Conservation (phyloP, 2,329 filamentous ascomycete species). For the Phyllosticta ampelicida region DNA sequence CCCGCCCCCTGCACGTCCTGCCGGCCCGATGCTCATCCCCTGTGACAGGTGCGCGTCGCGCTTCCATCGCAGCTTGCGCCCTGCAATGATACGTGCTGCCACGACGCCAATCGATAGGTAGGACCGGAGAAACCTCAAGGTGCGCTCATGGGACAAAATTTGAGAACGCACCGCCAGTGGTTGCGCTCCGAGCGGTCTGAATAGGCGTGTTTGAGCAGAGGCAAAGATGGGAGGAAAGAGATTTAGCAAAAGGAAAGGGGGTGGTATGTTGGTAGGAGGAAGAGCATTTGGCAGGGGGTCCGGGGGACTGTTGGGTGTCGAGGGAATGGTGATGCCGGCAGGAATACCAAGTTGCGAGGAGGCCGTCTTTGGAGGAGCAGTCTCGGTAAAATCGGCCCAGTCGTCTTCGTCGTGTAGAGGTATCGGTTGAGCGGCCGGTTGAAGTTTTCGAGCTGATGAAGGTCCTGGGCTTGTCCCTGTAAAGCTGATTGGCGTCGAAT, state of each 20-base stretch:
- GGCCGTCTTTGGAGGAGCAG: slow-evolving; percentile 10
- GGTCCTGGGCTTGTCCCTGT: neutral
- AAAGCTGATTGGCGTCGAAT: slow-evolving; percentile 10
- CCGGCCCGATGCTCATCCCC: slow-evolving; percentile 73
- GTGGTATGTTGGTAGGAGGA: slow-evolving; percentile 79
- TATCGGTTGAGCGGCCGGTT: neutral
- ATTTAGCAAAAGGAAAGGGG: slow-evolving; percentile 71
- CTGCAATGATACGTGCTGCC: slow-evolving; percentile 70
- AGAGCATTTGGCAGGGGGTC: slow-evolving; percentile 21
- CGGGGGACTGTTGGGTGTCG: slow-evolving; percentile 6
- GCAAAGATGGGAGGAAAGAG: slow-evolving; percentile 63
- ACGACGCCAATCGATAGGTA: slow-evolving; percentile 56
- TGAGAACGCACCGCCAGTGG: slow-evolving; percentile 48
- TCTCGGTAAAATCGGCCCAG: slow-evolving; percentile 27
- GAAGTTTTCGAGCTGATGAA: neutral
- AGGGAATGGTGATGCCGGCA: neutral
- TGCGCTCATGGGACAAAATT: slow-evolving; percentile 52
- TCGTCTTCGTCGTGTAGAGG: slow-evolving; percentile 17
- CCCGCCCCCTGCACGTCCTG: slow-evolving; percentile 60
- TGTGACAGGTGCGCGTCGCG: slow-evolving; percentile 75
- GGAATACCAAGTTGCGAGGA: neutral
- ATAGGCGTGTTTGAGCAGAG: slow-evolving; percentile 52
- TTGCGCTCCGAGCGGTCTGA: slow-evolving; percentile 53
- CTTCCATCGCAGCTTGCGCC: slow-evolving; percentile 81
- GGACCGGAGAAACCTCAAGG: slow-evolving; percentile 51